Evolutionary conservation across 148 eudicot genomes (phyloP).

Genomic region (Diospyros lotus): DNA sequence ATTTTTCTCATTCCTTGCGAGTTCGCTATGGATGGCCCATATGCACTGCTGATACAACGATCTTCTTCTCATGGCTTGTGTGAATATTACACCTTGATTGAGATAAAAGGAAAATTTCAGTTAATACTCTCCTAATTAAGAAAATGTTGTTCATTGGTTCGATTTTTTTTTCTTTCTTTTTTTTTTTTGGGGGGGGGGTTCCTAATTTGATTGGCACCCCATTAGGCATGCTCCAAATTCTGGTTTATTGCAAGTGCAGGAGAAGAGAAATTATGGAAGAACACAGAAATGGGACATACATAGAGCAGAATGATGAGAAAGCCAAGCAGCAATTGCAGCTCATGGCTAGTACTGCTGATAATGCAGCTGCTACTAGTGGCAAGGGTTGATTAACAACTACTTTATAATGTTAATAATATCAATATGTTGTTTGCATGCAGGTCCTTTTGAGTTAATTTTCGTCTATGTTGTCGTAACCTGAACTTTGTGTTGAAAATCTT

Average conservation of each 20-base stretch:
- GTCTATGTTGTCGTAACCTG: too few relatives aligned
- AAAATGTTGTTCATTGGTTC: neutral
- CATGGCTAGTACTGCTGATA: neutral
- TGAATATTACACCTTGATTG: neutral
- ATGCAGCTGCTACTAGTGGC: too few relatives aligned
- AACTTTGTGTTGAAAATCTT: too few relatives aligned
- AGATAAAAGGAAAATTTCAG: neutral
- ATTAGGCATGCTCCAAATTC: conserved; percentile 47
- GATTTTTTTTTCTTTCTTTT: neutral
- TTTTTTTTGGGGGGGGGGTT: neutral
- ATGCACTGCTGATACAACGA: conserved; percentile 67
- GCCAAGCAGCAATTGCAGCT: conserved; percentile 27
- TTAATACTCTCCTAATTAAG: neutral
- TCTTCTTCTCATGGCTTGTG: conserved; percentile 54
- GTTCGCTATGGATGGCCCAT: conserved; percentile 66
- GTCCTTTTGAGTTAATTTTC: too few relatives aligned
- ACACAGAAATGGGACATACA: conserved; percentile 33
- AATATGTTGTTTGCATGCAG: too few relatives aligned
- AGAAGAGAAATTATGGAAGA: conserved; percentile 29
- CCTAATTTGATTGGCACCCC: conserved; percentile 57
- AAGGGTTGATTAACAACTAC: too few relatives aligned
- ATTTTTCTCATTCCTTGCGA: conserved; percentile 66
- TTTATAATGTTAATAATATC: too few relatives aligned
- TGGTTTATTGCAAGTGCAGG: conserved; percentile 56
- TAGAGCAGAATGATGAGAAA: conserved; percentile 32